Evolutionary conservation across 495 filamentous ascomycete species (phyloP).

Genomic region (Platismatia glauca): DNA sequence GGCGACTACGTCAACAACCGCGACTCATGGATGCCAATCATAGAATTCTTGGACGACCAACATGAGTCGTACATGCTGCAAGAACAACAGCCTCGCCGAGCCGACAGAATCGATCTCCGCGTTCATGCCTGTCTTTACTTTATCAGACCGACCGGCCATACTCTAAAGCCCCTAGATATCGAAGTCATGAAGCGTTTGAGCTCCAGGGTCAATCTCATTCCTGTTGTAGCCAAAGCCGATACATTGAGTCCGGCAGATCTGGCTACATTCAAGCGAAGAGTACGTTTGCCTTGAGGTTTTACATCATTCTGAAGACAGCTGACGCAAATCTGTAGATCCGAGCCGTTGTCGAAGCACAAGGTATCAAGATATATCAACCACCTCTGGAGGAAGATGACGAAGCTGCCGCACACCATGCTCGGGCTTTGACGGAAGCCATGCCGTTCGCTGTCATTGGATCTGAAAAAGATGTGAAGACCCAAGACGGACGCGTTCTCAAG

Average conservation of each 20-base stretch:
- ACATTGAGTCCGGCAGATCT: conserved; percentile 89
- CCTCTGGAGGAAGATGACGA: conserved; percentile 98
- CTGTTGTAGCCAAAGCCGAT: conserved; percentile 96
- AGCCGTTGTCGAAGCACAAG: conserved; percentile 91
- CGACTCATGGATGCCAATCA: conserved; percentile 99
- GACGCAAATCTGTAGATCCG: conserved; percentile 56
- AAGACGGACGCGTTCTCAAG: conserved; percentile 89
- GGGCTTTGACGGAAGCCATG: conserved; percentile 91
- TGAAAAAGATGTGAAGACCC: conserved; percentile 96
- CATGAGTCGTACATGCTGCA: conserved; percentile 99
- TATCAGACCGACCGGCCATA: conserved; percentile 96
- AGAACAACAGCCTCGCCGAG: conserved; percentile 95
- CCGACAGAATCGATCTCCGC: conserved; percentile 98
- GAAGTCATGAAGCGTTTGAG: conserved; percentile 99
- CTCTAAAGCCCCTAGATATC: conserved; percentile 95
- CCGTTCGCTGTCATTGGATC: conserved; percentile 98
- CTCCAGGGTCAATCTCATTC: conserved; percentile 95
- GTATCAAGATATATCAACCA: conserved; percentile 98
- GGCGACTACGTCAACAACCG: conserved; percentile 99
- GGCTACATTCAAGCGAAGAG: conserved; percentile 85
- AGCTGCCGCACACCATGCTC: conserved; percentile 84
- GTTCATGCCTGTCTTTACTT: conserved; percentile 98
- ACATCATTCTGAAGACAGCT: conserved; percentile 18
- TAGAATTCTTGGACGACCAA: conserved; percentile 99
- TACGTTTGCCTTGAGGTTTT: conserved; percentile 34